Base-by-base conservation (phyloP, 106 monocot genomes). In the Phalaenopsis aphrodite region DNA sequence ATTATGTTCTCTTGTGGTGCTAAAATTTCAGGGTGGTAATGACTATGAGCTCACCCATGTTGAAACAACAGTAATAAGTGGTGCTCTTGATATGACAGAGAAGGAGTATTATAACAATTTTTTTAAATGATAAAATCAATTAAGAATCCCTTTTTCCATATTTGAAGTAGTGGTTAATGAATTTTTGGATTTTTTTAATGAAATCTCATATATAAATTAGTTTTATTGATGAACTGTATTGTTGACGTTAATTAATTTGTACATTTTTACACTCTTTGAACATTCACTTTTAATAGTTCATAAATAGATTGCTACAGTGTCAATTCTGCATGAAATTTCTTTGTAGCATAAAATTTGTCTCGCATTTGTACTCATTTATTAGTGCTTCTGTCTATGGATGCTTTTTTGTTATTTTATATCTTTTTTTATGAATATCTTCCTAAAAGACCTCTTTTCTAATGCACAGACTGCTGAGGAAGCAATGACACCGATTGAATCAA, bases 401-500 rank as follows among this genome's bases (percentile, higher is more conserved):
- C 30, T 45, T 42, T 0, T 61, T 74, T 74, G 8, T 74, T 74
- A 74, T 45, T 45, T 74, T 15, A 74, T n/a, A 42, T 19, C 17
- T 19, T 30, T 0, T 30, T 0, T 19, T 42, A 18, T 5, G 19
- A 45, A 74, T 74, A 18, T 5, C 19, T 19, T 5, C 7, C n/a
- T 42, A 37, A 19, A 42, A 39, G n/a, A 69, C 12, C 12, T 52
- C 15, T 69, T 37, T 69, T 12, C 38, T 37, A 30, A 37, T 69
- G 18, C 5, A 39, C 69, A 98, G 98, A 98, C 94, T 85, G 99
- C 99, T 79, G 93, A 93, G 81, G 93, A 88, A 68, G 99, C 95
- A 75, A 99, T 99, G 99, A 99, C 99, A 67, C 99, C 99, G 65
- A 95, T 99, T 83, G 99, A 99, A 77, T 99, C 99, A 67, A 99